Conservation (phyloP, 169 alveolate species). For the Cryptosporidium andersoni region DNA sequence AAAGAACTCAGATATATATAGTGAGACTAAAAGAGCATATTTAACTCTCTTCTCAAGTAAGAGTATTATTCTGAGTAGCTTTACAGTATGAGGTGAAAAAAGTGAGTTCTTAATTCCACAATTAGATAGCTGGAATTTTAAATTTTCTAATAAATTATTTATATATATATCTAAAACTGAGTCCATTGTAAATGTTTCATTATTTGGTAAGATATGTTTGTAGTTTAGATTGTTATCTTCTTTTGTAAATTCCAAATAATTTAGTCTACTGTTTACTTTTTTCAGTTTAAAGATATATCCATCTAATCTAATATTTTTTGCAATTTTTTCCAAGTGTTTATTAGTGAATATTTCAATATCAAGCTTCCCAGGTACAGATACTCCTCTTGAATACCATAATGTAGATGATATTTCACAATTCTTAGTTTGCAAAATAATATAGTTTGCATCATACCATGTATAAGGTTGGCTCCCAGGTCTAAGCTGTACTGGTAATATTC, state of each 20-base stretch:
- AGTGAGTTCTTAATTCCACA: not conserved
- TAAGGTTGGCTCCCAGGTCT: conserved; percentile 1
- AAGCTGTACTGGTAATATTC: conserved; percentile 41
- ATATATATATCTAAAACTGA: not conserved
- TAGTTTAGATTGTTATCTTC: no score
- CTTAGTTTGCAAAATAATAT: conserved; percentile 12
- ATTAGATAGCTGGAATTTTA: no score
- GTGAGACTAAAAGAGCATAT: not conserved
- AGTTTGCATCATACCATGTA: conserved; percentile 59
- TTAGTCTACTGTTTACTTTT: no score
- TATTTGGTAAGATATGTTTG: not conserved
- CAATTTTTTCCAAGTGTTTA: not conserved
- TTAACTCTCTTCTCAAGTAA: conserved; percentile 4
- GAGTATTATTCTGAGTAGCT: conserved; percentile 20
- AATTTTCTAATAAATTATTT: not conserved
- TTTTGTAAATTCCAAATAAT: no score
- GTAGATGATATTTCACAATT: not conserved
- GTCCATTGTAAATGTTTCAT: not conserved
- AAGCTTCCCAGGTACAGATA: not conserved
- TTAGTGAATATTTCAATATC: not conserved
- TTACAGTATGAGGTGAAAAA: conserved; percentile 31
- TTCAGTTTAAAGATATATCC: no score
- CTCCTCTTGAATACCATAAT: conserved; percentile 1
- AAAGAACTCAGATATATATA: conserved; percentile 2
- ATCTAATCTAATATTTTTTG: no score